Percentiles rank a stretch among this genome's conserved stretches.
Conservation (phyloP, 192 early-diverging fungal genomes). For the Backusella psychrophila region DNA sequence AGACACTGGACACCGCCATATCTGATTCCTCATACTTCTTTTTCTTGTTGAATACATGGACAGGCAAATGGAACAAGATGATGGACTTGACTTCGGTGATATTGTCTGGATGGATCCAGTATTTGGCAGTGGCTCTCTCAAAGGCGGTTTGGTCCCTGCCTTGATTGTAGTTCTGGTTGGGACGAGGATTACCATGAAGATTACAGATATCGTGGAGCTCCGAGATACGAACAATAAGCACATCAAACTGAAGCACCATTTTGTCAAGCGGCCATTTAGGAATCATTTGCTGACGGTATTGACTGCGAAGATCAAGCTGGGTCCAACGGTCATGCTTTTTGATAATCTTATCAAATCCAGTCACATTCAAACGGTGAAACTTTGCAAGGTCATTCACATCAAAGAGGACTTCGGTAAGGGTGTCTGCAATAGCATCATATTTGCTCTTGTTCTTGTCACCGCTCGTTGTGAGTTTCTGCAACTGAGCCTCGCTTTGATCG, state of each 20-base stretch:
- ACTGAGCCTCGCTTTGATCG: conserved; percentile 54
- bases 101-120: conserved; percentile 97
- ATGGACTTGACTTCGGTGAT: conserved; percentile 93
- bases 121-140: conserved; percentile 68
- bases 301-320: conserved; percentile 60
- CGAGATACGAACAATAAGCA: conserved; percentile 19
- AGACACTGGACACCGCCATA: conserved; percentile 91
- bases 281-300: conserved; percentile 72
- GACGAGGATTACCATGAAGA: conserved; percentile 14
- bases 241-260: conserved; percentile 48
- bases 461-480: conserved; percentile 12
- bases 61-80: conserved; percentile 88
- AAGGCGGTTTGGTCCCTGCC: conserved; percentile 37
- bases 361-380: conserved; percentile 75
- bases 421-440: conserved; percentile 44
- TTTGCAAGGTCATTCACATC: conserved; percentile 78
- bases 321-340: conserved; percentile 98
- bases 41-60: conserved; percentile 85
- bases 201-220: conserved; percentile 18
- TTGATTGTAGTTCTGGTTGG: conserved; percentile 5
- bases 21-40: conserved; percentile 75
- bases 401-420: conserved; percentile 64
- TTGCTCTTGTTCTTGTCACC: conserved; percentile 41
- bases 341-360: conserved; percentile 86
- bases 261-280: conserved; percentile 69